Base-by-base conservation (phyloP, 1,139 yeast genomes). In the Suhomyces taliae region DNA sequence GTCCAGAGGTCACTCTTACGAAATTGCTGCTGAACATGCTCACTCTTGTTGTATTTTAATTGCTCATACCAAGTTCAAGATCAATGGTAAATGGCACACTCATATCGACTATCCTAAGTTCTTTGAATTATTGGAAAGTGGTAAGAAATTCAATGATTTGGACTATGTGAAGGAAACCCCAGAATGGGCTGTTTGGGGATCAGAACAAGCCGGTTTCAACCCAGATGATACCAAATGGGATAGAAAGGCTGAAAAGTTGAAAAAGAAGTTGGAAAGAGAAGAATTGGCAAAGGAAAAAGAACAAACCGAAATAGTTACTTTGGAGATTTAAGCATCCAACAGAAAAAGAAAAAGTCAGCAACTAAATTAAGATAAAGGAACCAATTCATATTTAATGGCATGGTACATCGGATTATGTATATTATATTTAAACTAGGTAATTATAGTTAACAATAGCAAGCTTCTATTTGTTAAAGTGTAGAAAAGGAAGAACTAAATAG, bases 21-120 rank as follows among this genome's bases (percentile, higher is more conserved):
- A 84, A 41, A 74, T 90, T 49, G 97, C 97, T 8, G 96, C 97
- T 0, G 97, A 90, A 64, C 98, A 90, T 65, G 96, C 97, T 0
- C 98, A 90, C 64, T 87, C 96, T 7, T 90, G 97, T 69, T 90
- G 97, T 71, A 86, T 90, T 27, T 73, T 90, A 53, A 82, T 91
- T 59, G 97, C 96, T 0, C 87, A 86, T 54, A 75, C 74, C 41
- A 81, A 83, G 58, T 90, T 90, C 72, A 76, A 79, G 56, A 82
- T 84, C 48, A 67, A 87, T 59, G 85, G 80, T 29, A 79, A 78
- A 53, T 90, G 98, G 98, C 81, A 83, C 62, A 90, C 97, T 1
- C 97, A 90, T 61, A 90, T 90, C 49, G 87, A 90, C 65, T 91
- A 90, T 64, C 79, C 83, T 8, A 81, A 73, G 53, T 90, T 87